A percentile compares a stretch with the other conserved stretches of the same genome.
Evolutionary conservation across 129 eudicot species (phyloP).

Genomic region (Chrysanthemum seticuspe): DNA sequence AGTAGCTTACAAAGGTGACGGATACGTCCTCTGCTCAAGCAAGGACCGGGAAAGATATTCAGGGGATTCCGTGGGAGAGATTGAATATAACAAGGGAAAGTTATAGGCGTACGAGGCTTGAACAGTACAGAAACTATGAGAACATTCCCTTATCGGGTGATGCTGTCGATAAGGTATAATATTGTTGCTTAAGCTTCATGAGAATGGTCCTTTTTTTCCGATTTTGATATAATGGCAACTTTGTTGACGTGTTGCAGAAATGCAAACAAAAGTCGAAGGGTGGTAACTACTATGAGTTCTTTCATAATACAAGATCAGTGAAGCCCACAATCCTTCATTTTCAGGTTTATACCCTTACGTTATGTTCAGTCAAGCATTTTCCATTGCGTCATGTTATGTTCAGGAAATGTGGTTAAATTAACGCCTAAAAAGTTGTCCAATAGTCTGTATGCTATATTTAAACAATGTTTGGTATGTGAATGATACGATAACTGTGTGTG

Average conservation of each 20-base stretch:
- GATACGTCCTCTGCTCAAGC: conserved; percentile 79
- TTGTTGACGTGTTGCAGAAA: conserved; percentile 37
- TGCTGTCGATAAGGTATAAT: conserved; percentile 39
- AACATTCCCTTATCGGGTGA: conserved; percentile 65
- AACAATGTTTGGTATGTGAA: no score
- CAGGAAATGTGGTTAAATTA: not conserved
- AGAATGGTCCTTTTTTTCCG: not conserved
- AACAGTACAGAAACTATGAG: conserved; percentile 68
- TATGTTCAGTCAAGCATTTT: no score
- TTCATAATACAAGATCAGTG: conserved; percentile 71
- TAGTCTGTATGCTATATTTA: no score
- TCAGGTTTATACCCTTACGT: conserved; percentile 41
- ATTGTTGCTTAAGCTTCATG: not conserved
- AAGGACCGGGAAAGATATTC: conserved; percentile 73
- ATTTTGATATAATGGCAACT: not conserved
- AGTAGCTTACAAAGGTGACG: conserved; percentile 53
- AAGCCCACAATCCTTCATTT: conserved; percentile 89
- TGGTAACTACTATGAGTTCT: conserved; percentile 63
- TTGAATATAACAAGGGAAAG: conserved; percentile 60
- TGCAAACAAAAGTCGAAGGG: conserved; percentile 64
- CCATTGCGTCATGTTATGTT: no score
- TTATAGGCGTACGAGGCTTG: conserved; percentile 63
- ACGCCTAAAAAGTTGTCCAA: not conserved
- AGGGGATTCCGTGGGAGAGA: conserved; percentile 80
- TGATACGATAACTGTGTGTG: not conserved